Evolutionary conservation across 305 asterid genomes (phyloP).

Genomic region (Fraxinus dipetala): DNA sequence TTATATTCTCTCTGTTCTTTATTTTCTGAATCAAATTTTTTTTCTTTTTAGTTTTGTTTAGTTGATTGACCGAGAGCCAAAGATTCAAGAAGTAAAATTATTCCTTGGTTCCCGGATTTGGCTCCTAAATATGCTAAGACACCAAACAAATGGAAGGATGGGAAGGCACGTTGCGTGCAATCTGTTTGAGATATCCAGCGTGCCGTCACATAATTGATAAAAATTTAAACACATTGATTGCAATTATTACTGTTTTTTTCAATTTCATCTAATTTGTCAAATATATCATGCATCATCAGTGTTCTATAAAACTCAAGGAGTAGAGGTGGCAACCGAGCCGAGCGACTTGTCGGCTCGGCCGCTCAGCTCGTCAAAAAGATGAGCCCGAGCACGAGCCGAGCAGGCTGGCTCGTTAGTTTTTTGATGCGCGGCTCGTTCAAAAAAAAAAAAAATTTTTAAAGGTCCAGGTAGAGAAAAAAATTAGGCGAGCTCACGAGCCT

Average conservation of each 20-base stretch:
- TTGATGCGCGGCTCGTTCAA: no score
- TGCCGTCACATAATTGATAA: neutral
- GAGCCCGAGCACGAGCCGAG: no score
- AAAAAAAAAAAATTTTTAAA: no score
- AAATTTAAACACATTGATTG: neutral
- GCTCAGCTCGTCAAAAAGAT: no score
- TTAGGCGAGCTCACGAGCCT: no score
- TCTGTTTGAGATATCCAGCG: constrained; percentile 9
- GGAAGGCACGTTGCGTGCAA: constrained; percentile 24
- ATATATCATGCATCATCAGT: neutral
- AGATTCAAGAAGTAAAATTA: constrained; percentile 28
- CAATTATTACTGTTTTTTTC: neutral
- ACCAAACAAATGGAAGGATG: constrained; percentile 75
- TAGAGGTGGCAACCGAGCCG: no score
- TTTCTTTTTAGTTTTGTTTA: constrained; percentile 8
- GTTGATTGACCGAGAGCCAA: constrained; percentile 30
- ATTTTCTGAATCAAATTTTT: constrained; percentile 2
- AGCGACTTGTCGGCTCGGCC: no score
- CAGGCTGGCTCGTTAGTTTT: no score
- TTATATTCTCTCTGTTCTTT: constrained; percentile 17
- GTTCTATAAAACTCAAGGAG: no score
- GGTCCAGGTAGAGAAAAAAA: no score
- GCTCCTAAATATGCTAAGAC: constrained; percentile 59
- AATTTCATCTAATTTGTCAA: neutral
- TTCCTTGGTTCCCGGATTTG: constrained; percentile 47